phyloP scores from a whole-genome alignment of 2,329 filamentous ascomycete species.

The Cyphellophora europaea region DNA sequence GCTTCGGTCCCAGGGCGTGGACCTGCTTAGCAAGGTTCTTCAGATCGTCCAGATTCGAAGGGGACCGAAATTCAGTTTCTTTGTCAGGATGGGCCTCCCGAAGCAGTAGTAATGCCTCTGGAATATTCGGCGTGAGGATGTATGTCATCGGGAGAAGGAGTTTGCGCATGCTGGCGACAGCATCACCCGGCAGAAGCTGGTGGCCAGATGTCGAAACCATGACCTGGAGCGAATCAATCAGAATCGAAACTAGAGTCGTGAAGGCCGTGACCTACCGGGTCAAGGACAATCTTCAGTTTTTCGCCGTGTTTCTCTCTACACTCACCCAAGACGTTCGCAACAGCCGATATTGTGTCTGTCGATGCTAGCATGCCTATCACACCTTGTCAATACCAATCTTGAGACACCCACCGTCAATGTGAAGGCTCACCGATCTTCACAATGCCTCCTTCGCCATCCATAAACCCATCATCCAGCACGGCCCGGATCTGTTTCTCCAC shows the following conservation, averaged over 20 bases:
- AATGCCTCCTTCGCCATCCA: slow-evolving; percentile 65
- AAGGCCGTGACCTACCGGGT: slow-evolving; percentile 53
- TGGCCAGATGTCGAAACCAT: slow-evolving; percentile 59
- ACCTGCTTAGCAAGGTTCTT: slow-evolving; percentile 59
- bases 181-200: slow-evolving; percentile 34
- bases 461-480: slow-evolving; percentile 58
- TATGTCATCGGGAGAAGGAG: slow-evolving; percentile 34
- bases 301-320: slow-evolving; percentile 43
- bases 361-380: slow-evolving; percentile 70
- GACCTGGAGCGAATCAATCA: slow-evolving; percentile 48
- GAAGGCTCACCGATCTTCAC: slow-evolving; percentile 69
- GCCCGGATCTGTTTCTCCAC: slow-evolving; percentile 78
- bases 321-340: slow-evolving; percentile 53
- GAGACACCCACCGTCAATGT: background rate
- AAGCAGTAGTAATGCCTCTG: slow-evolving; percentile 36
- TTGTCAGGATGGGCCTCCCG: slow-evolving; percentile 22
- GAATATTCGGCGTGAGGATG: slow-evolving; percentile 39
- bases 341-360: slow-evolving; percentile 56
- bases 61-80: slow-evolving; percentile 19
- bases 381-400: background rate
- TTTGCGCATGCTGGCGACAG: slow-evolving; percentile 29
- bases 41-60: slow-evolving; percentile 50
- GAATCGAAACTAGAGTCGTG: slow-evolving; percentile 10
- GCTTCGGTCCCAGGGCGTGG: slow-evolving; percentile 60
- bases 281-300: slow-evolving; percentile 47